phyloP scores from a whole-genome alignment of 139 green algal species.

The Edaphochlamys debaryana region DNA sequence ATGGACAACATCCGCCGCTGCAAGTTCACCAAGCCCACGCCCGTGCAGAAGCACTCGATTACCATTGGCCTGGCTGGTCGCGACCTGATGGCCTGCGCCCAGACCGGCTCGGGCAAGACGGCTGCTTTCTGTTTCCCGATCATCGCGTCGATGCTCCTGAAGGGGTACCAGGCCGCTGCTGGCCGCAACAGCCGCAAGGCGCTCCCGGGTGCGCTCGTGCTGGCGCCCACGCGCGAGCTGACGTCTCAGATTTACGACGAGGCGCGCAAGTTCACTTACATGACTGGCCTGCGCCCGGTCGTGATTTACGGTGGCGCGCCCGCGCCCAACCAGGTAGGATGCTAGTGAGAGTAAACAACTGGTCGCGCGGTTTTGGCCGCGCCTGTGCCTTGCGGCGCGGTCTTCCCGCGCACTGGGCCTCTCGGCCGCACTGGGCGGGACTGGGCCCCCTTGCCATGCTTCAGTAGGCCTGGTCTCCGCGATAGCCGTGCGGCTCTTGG shows the following conservation, averaged over 20 bases:
- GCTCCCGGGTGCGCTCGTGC: slow-evolving; percentile 88
- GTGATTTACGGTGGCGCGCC: slow-evolving; percentile 98
- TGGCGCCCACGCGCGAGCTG: slow-evolving; percentile 95
- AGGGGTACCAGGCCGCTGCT: slow-evolving; percentile 63
- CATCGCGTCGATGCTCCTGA: slow-evolving; percentile 87
- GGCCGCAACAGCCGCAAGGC: slow-evolving; percentile 79
- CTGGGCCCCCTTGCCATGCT: too few species aligned
- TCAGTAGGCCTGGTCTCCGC: too few species aligned
- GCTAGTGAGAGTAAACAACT: too few species aligned
- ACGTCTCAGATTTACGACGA: slow-evolving; percentile 95
- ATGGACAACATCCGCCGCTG: slow-evolving; percentile 92
- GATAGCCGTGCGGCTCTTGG: too few species aligned
- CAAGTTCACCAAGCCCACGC: slow-evolving; percentile 98
- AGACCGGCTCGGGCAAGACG: slow-evolving; percentile 97
- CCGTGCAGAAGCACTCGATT: slow-evolving; percentile 97
- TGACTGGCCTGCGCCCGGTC: slow-evolving; percentile 89
- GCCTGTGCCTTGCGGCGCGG: too few species aligned
- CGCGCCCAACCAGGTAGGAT: slow-evolving; percentile 85
- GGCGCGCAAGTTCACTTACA: slow-evolving; percentile 94
- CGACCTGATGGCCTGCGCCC: slow-evolving; percentile 96
- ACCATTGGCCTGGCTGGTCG: slow-evolving; percentile 93
- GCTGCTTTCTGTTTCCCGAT: slow-evolving; percentile 99
- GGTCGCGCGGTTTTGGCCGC: too few species aligned
- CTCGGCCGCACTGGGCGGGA: too few species aligned
- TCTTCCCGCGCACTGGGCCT: too few species aligned